Percentiles rank a stretch among this genome's conserved stretches.
These are phyloP conservation scores for Flaveria trinervia DNA, from an alignment of 129 eudicot genomes.

Conservation along the genomic window DNA sequence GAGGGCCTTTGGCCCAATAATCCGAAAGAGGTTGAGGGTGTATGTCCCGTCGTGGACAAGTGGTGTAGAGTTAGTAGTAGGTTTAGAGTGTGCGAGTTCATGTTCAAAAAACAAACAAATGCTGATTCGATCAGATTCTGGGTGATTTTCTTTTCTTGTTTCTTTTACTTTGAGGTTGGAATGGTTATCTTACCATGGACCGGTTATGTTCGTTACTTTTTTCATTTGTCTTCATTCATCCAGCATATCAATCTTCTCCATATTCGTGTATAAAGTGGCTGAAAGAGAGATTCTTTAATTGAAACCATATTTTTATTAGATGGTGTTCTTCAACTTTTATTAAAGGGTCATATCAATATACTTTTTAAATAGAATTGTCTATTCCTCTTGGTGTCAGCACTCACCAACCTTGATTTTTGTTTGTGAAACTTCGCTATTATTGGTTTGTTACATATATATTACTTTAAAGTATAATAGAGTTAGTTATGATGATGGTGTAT, in stretches of 20 bases:
- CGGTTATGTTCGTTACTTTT: constrained; percentile 4
- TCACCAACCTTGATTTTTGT: constrained; percentile 17
- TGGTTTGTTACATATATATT: constrained; percentile 15
- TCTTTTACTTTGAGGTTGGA: constrained; percentile 8
- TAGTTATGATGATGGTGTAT: constrained; percentile 12
- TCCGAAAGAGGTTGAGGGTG: no score
- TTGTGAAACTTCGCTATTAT: constrained; percentile 6
- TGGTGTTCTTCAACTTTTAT: constrained; percentile 26
- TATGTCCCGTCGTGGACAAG: no score
- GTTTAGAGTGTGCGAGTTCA: no score
- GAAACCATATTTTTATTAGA: constrained; percentile 23
- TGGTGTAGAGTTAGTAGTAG: no score
- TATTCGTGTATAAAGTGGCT: neutral
- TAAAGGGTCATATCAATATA: constrained; percentile 4
- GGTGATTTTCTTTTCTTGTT: neutral
- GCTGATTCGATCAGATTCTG: neutral
- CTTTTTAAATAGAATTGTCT: constrained; percentile 19
- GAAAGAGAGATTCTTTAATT: constrained; percentile 18
- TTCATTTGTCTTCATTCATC: constrained; percentile 27
- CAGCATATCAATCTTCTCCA: constrained; percentile 21
- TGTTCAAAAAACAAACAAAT: no score
- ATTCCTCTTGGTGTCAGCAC: constrained; percentile 24
- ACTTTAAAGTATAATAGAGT: constrained; percentile 7
- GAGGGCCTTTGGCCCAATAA: no score
- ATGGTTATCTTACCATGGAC: constrained; percentile 12